phyloP scores from a whole-genome alignment of 2,329 filamentous ascomycete genomes.

The Cladosporium sp. region DNA sequence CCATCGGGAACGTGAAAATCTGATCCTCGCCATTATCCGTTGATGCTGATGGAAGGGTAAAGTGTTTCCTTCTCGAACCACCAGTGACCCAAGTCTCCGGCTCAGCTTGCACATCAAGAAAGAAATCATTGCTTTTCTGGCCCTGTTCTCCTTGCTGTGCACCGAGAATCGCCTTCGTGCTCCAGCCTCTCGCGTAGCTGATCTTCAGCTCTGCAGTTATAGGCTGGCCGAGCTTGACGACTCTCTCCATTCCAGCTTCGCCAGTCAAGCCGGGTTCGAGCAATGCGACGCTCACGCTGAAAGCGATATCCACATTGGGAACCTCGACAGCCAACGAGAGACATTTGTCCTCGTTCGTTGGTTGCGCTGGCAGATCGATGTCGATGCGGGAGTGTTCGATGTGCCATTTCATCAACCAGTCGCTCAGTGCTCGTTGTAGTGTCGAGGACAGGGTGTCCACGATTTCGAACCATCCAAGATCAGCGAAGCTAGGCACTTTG shows the following conservation, averaged over 20 bases:
- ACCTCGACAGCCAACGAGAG: constrained; percentile 91
- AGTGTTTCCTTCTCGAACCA: constrained; percentile 46
- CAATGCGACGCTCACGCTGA: constrained; percentile 71
- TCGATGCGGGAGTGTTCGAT: constrained; percentile 35
- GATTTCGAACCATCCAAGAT: constrained; percentile 55
- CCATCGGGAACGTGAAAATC: constrained; percentile 59
- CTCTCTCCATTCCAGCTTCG: constrained; percentile 30
- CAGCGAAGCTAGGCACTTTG: constrained; percentile 52
- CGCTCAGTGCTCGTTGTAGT: constrained; percentile 45
- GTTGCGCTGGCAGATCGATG: constrained; percentile 29
- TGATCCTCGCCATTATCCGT: neutral
- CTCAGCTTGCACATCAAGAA: constrained; percentile 76
- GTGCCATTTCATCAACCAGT: constrained; percentile 61
- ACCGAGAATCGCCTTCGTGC: constrained; percentile 49
- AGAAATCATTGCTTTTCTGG: constrained; percentile 53
- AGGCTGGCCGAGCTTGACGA: constrained; percentile 61
- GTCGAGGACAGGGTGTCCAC: constrained; percentile 52
- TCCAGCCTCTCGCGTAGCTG: constrained; percentile 58
- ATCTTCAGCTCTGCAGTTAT: constrained; percentile 62
- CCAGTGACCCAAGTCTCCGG: constrained; percentile 82
- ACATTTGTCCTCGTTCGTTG: constrained; percentile 41
- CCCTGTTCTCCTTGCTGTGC: constrained; percentile 12
- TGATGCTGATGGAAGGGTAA: neutral
- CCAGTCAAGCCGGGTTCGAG: constrained; percentile 21
- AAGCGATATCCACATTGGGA: constrained; percentile 76